Evolutionary conservation across 306 rosid genomes (phyloP).

Genomic region (Pterocarpus macrocarpus): DNA sequence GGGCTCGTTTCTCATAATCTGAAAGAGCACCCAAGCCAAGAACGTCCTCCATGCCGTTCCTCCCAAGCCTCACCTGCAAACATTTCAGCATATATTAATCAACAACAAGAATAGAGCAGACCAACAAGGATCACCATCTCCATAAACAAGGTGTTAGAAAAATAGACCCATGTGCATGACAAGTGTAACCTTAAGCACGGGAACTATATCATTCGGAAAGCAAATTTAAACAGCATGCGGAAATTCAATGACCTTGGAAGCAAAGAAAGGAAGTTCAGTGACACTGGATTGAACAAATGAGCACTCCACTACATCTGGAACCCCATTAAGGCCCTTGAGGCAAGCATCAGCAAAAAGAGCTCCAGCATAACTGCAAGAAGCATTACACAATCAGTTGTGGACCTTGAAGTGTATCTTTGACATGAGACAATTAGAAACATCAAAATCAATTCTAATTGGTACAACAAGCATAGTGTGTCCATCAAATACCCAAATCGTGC

Average conservation of each 20-base stretch:
- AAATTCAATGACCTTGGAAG: conserved; percentile 82
- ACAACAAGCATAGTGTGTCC: not conserved
- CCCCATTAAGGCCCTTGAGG: conserved; percentile 97
- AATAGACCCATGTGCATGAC: not conserved
- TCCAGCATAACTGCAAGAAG: conserved; percentile 85
- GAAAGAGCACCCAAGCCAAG: conserved; percentile 82
- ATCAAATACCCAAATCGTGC: not conserved
- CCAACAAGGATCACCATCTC: not conserved
- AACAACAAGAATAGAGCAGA: not conserved
- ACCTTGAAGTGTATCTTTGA: not conserved
- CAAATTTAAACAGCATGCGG: not conserved
- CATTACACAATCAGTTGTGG: not conserved
- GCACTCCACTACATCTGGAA: conserved; percentile 97
- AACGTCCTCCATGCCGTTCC: conserved; percentile 88
- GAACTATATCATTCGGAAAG: conserved; percentile 17
- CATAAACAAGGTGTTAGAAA: not conserved
- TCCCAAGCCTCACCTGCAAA: conserved; percentile 90
- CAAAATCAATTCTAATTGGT: not conserved
- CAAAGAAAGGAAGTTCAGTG: conserved; percentile 98
- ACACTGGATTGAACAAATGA: conserved; percentile 87
- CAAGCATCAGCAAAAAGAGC: conserved; percentile 98
- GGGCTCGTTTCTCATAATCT: conserved; percentile 79
- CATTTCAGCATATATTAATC: conserved; percentile 1
- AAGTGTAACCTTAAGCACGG: not conserved
- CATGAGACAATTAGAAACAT: not conserved